Base-by-base conservation (phyloP, 2,329 filamentous ascomycete species). In the Phialocephala subalpina region DNA sequence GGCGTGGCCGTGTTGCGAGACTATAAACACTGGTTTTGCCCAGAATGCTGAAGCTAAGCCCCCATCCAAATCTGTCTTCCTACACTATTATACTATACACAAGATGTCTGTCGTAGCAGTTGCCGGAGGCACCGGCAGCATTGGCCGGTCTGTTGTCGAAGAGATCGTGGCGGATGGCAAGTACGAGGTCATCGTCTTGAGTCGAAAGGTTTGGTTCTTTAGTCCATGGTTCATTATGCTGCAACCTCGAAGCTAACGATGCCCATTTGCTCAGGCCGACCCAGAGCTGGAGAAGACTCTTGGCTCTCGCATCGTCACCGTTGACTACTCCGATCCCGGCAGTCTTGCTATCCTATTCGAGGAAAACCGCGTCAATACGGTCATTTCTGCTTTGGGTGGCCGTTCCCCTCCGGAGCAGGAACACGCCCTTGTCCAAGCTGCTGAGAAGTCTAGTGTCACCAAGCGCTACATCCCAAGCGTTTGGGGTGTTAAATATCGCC, bases 391-490 rank as follows among this genome's bases (percentile, higher is more conserved):
- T 22, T 60, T 75, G 9, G 60, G 57, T 2, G 63, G 36, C 29
- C 11, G 56, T 9, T 4, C 47, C n/a, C 29, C 29, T 27, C 8
- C n/a, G 74, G 18, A 7, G 65, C 7, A 25, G 16, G 29, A 74
- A 20, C 11, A 64, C 6, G 73, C 72, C 27, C 69, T 75, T 2
- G 72, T 74, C 60, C 38, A 68, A 25, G 74, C 72, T 2, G 70
- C 70, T 1, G 60, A 62, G 14, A 49, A 22, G 8, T 72, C 73
- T 0, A 49, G 38, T 4, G 27, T 38, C 0, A 72, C 67, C 0
- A 69, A 68, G 62, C 35, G 72, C 9, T 72, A 73, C 8, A 60
- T 74, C 18, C 65, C 73, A 0, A 76, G 69, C 59, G 67, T 47
- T 12, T 76, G 33, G 36, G 14, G 12, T 57, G n/a, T n/a, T n/a